Evolutionary conservation across 805 yeast species (phyloP).

Genomic region (Priceomyces carsonii): DNA sequence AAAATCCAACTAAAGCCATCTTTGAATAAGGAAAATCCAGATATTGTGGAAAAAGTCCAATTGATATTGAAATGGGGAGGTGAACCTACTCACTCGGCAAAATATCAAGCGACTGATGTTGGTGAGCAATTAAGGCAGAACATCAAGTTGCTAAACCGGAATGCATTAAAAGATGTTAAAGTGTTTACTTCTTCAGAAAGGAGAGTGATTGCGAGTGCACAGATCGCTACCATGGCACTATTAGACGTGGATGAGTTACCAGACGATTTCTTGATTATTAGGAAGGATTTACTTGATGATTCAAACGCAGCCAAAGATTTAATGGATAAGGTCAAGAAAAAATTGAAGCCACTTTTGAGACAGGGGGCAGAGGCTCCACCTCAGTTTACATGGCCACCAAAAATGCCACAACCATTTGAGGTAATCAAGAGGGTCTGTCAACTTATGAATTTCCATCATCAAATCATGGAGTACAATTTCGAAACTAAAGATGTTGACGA

Average conservation of each 20-base stretch:
- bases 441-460: constrained; percentile 87
- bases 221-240: constrained; percentile 75
- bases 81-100: constrained; percentile 97
- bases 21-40: constrained; percentile 54
- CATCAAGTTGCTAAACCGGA: constrained; percentile 78
- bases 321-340: constrained; percentile 97
- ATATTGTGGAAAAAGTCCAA: constrained; percentile 90
- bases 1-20: constrained; percentile 95
- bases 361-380: constrained; percentile 97
- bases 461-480: constrained; percentile 80
- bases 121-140: constrained; percentile 97
- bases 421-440: constrained; percentile 94
- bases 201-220: constrained; percentile 91
- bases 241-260: constrained; percentile 54
- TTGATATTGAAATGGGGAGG: constrained; percentile 99
- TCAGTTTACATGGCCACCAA: constrained; percentile 98
- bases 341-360: constrained; percentile 87
- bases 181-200: constrained; percentile 93
- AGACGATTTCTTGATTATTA: constrained; percentile 73
- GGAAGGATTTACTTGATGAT: constrained; percentile 92
- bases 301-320: constrained; percentile 96
- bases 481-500: constrained; percentile 60
- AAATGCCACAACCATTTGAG: constrained; percentile 95
- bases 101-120: constrained; percentile 89
- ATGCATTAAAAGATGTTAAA: constrained; percentile 79